Conservation (phyloP, 306 rosid species). For the Ceratonia siliqua region DNA sequence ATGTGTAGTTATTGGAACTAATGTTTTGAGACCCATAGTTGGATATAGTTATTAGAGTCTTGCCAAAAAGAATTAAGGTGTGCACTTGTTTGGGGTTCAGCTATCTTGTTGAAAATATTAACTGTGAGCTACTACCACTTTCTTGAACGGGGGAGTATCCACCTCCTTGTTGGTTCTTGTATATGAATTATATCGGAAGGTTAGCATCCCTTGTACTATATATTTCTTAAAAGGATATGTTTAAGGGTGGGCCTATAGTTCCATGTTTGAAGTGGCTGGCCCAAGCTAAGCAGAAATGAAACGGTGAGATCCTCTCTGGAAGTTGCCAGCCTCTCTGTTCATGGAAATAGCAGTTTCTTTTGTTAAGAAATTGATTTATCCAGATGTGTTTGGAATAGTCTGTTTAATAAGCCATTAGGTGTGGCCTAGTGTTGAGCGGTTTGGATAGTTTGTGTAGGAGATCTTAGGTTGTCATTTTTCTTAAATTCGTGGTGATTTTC, state of each 20-base stretch:
- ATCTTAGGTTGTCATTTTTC: too few relatives aligned
- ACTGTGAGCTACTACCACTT: constrained; percentile 3
- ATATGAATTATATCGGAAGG: background rate
- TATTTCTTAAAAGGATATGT: background rate
- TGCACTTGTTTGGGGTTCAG: background rate
- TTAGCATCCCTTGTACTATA: background rate
- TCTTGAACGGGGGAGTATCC: constrained; percentile 21
- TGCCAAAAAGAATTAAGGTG: constrained; percentile 7
- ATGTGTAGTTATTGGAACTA: constrained; percentile 1
- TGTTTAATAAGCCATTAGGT: background rate
- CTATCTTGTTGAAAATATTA: constrained; percentile 4
- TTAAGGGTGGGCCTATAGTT: background rate
- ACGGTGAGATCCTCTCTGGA: constrained; percentile 11
- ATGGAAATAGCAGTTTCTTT: background rate
- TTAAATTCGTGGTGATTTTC: too few relatives aligned
- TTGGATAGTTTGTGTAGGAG: too few relatives aligned
- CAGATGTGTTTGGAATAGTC: constrained; percentile 4
- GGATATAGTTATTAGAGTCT: background rate
- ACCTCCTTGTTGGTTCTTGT: background rate
- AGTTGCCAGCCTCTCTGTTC: constrained; percentile 11
- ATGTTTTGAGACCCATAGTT: constrained; percentile 4
- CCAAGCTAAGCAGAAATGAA: background rate
- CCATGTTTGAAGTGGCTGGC: constrained; percentile 8
- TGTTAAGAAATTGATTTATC: constrained; percentile 18
- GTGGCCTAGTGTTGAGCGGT: too few relatives aligned